Evolutionary conservation across 2,329 filamentous ascomycete species (phyloP).

Genomic region (Acephala macrosclerotiorum): DNA sequence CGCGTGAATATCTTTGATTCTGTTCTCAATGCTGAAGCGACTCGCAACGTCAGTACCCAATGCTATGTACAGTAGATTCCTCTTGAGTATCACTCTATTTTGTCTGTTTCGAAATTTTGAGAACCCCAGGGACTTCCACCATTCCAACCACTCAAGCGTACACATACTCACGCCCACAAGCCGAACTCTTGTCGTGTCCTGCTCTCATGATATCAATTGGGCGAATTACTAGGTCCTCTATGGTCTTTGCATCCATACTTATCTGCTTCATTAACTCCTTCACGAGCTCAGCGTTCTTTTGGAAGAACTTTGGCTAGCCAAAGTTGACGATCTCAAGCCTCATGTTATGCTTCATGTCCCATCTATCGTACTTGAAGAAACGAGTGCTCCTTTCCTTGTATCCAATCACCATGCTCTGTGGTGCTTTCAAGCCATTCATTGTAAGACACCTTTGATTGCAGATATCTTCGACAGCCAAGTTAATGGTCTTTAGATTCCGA

Average conservation of each 20-base stretch:
- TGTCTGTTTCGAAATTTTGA: too few relatives aligned
- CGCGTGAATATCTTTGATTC: too few relatives aligned
- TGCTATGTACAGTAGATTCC: too few relatives aligned
- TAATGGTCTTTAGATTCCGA: background rate
- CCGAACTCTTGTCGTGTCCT: background rate
- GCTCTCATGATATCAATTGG: constrained; percentile 3
- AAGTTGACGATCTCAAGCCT: background rate
- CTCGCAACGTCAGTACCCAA: too few relatives aligned
- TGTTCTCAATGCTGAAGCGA: too few relatives aligned
- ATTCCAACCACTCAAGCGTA: too few relatives aligned
- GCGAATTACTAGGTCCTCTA: background rate
- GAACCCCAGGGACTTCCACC: too few relatives aligned
- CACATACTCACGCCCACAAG: background rate
- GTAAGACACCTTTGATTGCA: background rate
- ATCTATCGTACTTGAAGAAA: background rate
- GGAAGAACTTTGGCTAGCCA: background rate
- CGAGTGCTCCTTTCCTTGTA: background rate
- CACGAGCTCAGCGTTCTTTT: background rate
- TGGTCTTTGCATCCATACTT: background rate
- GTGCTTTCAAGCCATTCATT: background rate
- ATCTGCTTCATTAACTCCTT: background rate
- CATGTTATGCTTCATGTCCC: background rate
- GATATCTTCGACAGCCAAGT: background rate
- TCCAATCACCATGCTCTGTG: background rate
- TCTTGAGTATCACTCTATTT: too few relatives aligned